Evolutionary conservation across 768 basidiomycete species (phyloP), one percentile per base, ranked within the genome.

Genomic region (Vararia minispora): DNA sequence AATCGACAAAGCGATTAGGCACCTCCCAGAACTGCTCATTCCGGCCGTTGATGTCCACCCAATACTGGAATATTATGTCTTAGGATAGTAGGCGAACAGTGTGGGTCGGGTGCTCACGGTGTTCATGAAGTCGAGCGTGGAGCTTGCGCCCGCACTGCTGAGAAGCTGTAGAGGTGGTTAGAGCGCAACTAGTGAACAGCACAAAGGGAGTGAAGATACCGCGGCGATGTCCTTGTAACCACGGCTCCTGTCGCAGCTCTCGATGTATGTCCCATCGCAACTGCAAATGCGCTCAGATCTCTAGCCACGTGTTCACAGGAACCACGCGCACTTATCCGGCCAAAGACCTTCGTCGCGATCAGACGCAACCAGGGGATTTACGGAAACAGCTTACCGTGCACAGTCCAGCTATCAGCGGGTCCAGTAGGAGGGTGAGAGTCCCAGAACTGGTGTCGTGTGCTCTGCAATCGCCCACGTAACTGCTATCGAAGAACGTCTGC

Each of bases 21-120:
- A n/a, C n/a, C n/a, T 76, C 69, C 82, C 81, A 85, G 52, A 84
- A 76, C 23, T 67, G 51, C 49, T 84, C 71, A 45, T 72, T 74
- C 13, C 64, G 46, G 7, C 76, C 79, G 44, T 69, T 61, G 30
- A 65, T 66, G 47, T 80, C 71, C 21, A 79, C 62, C 79, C 80
- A 83, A 51, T 61, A 72, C 71, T 72, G 35, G 0, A 46, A 63
- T 53, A 55, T n/a, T n/a, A 14, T 62, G 44, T n/a, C n/a, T n/a
- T n/a, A n/a, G n/a, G n/a, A n/a, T n/a, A n/a, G n/a, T n/a, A n/a
- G n/a, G n/a, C n/a, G n/a, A n/a, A n/a, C n/a, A n/a, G n/a, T n/a
- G n/a, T n/a, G n/a, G n/a, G n/a, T n/a, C n/a, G n/a, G n/a, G n/a
- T n/a, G n/a, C n/a, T n/a, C 37, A 53, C 54, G 33, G 53, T 37